phyloP scores from a whole-genome alignment of 2,329 filamentous ascomycete genomes.

The Arthrobotrys sinensis region DNA sequence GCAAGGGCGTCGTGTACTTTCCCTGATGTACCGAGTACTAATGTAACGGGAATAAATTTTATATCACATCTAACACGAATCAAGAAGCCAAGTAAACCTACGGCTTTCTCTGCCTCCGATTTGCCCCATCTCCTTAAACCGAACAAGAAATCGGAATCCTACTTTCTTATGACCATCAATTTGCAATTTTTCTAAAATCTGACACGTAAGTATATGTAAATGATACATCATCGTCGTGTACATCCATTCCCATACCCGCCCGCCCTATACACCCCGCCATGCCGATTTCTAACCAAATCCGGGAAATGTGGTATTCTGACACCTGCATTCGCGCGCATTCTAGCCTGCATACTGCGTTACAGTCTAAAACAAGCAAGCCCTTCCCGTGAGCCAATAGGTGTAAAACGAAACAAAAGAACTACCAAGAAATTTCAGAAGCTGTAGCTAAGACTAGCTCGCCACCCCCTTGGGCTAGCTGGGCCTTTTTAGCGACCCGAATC shows the following conservation, averaged over 20 bases:
- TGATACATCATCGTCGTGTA: constrained; percentile 28
- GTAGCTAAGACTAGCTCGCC: constrained; percentile 22
- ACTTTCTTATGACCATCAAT: neutral
- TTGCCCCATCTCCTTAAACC: neutral
- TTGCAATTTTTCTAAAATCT: neutral
- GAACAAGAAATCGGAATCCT: neutral
- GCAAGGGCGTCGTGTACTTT: constrained; percentile 4
- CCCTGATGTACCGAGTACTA: constrained; percentile 1
- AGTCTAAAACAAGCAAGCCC: constrained; percentile 24
- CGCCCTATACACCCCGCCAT: constrained; percentile 4
- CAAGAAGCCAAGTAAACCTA: neutral
- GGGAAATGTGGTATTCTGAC: constrained; percentile 31
- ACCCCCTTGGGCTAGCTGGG: constrained; percentile 17
- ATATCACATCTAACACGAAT: neutral
- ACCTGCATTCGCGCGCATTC: constrained; percentile 28
- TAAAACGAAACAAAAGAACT: constrained; percentile 32
- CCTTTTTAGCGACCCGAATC: constrained; percentile 6
- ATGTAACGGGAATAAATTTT: neutral
- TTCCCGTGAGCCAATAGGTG: constrained; percentile 13
- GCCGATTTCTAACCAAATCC: constrained; percentile 28
- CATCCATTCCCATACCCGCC: constrained; percentile 28
- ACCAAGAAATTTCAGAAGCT: constrained; percentile 5
- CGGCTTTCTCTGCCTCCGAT: no score
- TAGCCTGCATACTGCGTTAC: constrained; percentile 28
- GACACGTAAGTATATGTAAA: constrained; percentile 17